Conservation (phyloP, 805 yeast genomes). For the Hyphopichia homilentoma region DNA sequence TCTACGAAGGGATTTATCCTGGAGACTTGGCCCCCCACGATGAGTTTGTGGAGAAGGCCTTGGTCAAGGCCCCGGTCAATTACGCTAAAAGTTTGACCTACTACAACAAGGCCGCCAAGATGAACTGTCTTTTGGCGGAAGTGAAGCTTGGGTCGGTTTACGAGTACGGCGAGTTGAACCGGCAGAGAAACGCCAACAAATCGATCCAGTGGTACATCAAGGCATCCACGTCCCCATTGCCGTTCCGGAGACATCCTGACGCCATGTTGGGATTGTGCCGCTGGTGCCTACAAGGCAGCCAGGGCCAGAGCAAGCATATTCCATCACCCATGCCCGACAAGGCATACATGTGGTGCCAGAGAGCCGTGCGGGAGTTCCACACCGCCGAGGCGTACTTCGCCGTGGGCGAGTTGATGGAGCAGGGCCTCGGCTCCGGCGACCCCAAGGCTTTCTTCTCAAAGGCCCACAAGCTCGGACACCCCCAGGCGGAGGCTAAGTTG, state of each 20-base stretch:
- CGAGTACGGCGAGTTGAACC: conserved; percentile 40
- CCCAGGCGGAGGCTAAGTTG: conserved; percentile 22
- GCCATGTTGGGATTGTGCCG: conserved; percentile 43
- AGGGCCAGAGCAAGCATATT: conserved; percentile 31
- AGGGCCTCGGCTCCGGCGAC: conserved; percentile 25
- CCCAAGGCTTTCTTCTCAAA: conserved; percentile 28
- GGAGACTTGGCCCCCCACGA: conserved; percentile 36
- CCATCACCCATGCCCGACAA: conserved; percentile 32
- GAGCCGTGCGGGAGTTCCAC: conserved; percentile 37
- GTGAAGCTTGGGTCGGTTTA: conserved; percentile 40
- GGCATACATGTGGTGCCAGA: conserved; percentile 41
- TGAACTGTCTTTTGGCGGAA: conserved; percentile 36
- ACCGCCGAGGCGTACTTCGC: conserved; percentile 36
- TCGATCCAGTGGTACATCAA: conserved; percentile 44
- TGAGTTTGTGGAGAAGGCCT: conserved; percentile 29
- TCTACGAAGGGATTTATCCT: conserved; percentile 44
- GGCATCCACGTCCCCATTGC: conserved; percentile 37
- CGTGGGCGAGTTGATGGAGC: conserved; percentile 38
- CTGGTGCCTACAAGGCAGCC: conserved; percentile 36
- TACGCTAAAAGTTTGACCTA: conserved; percentile 38
- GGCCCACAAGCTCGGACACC: conserved; percentile 34
- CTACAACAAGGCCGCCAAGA: conserved; percentile 41
- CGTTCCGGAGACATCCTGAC: conserved; percentile 39
- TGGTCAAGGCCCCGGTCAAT: conserved; percentile 39
- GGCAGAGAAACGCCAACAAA: conserved; percentile 35